Conservation (phyloP, 371 early-diverging fungal genomes). For the Rhizopus arrhizus region DNA sequence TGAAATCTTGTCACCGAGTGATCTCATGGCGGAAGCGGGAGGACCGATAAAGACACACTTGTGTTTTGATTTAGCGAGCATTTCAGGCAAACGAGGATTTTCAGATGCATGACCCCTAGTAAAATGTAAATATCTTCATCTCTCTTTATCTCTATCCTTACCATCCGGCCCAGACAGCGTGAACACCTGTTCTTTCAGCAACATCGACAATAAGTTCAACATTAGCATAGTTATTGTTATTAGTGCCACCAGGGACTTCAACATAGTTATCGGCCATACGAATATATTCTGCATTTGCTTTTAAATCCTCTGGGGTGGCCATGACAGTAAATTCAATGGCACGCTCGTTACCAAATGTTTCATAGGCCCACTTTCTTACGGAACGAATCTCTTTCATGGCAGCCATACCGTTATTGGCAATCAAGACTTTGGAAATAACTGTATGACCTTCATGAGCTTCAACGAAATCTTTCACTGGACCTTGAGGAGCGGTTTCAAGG, state of each 20-base stretch:
- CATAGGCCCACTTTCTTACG: slow-evolving; percentile 97
- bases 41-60: slow-evolving; percentile 97
- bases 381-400: slow-evolving; percentile 99
- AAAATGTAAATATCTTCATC: not conserved
- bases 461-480: slow-evolving; percentile 75
- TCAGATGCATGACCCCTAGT: slow-evolving; percentile 99
- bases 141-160: slow-evolving; percentile 36
- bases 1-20: slow-evolving; percentile 98
- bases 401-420: slow-evolving; percentile 99
- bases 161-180: slow-evolving; percentile 77
- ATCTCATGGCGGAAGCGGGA: slow-evolving; percentile 97
- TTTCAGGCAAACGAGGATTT: slow-evolving; percentile 94
- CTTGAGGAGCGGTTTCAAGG: slow-evolving; percentile 56
- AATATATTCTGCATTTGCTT: slow-evolving; percentile 97
- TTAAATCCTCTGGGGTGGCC: slow-evolving; percentile 97
- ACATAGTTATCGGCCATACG: slow-evolving; percentile 98
- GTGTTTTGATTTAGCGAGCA: slow-evolving; percentile 76
- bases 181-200: slow-evolving; percentile 93
- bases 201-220: slow-evolving; percentile 97
- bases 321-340: slow-evolving; percentile 97
- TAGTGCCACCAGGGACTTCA: slow-evolving; percentile 95
- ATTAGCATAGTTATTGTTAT: slow-evolving; percentile 98
- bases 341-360: slow-evolving; percentile 94
- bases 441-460: slow-evolving; percentile 82
- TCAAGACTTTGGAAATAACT: slow-evolving; percentile 87